Evolutionary conservation across 495 filamentous ascomycete species (phyloP).

Genomic region (Ramalina peruviana): DNA sequence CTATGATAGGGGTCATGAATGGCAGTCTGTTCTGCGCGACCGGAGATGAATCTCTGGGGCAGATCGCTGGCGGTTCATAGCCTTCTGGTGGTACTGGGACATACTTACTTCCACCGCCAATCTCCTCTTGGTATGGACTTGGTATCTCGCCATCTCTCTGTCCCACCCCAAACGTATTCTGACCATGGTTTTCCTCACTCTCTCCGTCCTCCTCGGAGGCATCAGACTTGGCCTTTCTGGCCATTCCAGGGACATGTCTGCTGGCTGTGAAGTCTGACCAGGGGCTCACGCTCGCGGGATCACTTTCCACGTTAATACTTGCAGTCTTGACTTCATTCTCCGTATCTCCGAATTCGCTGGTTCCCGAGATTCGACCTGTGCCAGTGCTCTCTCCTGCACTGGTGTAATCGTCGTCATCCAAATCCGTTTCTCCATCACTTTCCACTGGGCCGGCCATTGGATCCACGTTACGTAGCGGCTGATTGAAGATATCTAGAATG

Average conservation of each 20-base stretch:
- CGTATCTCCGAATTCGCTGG: constrained; percentile 55
- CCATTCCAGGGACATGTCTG: constrained; percentile 48
- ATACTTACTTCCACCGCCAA: constrained; percentile 29
- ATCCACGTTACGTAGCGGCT: constrained; percentile 53
- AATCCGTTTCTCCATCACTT: constrained; percentile 38
- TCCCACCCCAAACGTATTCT: background rate
- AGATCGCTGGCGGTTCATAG: constrained; percentile 58
- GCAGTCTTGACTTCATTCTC: constrained; percentile 22
- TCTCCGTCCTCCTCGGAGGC: constrained; percentile 9
- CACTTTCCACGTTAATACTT: constrained; percentile 31
- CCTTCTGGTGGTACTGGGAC: constrained; percentile 69
- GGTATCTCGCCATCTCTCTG: constrained; percentile 2
- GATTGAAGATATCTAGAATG: constrained; percentile 93
- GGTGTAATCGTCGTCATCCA: constrained; percentile 56
- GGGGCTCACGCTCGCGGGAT: constrained; percentile 54
- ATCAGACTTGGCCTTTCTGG: too few relatives aligned
- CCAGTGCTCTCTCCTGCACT: constrained; percentile 72
- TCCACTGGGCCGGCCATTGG: constrained; percentile 26
- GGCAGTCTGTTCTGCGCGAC: constrained; percentile 76
- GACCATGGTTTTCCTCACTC: too few relatives aligned
- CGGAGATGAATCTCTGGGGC: constrained; percentile 62
- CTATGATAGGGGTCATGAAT: constrained; percentile 97
- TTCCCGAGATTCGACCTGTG: constrained; percentile 50
- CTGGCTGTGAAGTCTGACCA: constrained; percentile 76
- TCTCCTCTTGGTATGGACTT: background rate